Base-by-base conservation (phyloP, 1,284 basidiomycete genomes). In the Irpex sp. region DNA sequence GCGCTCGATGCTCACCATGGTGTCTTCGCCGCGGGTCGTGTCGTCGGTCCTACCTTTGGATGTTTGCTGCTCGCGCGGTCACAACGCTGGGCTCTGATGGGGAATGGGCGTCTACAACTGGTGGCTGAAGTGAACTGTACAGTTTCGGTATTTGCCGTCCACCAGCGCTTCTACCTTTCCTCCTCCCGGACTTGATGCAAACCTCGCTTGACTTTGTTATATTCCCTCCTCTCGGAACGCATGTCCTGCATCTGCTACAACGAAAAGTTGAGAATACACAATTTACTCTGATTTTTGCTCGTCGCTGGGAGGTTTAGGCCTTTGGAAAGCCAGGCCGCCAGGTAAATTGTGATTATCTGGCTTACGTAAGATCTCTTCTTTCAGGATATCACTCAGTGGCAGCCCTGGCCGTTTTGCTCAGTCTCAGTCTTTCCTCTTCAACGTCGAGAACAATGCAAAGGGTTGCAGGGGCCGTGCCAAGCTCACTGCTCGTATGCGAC, bases 1-100 rank as follows among this genome's bases (percentile, higher is more conserved):
- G 37, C 26, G 2, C 34, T 61, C 44, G 59, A 36, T 44, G 62
- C 67, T 64, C 61, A 68, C 67, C 67, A 68, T 68, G 63, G 66
- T 60, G 61, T 68, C 65, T 63, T 62, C 64, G 62, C 65, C 65
- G 65, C 57, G 59, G 63, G 66, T 67, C 64, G 51, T 68, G 64
- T 66, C 64, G 65, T 68, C 63, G 57, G 63, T 65, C 62, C 64
- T 65, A 63, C 61, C 64, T 63, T 65, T 59, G 54, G 62, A 57
- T 58, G 47, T 63, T 63, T 59, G 61, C 61, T 62, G 58, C 54
- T 56, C 54, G 54, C 54, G 31, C 15, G 17, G 31, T 34, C 52
- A 19, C 55, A 61, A 56, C 44, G 59, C 59, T 57, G 15, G 15
- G 9, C 48, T 49, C 51, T 47, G 59, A 44, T 58, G 44, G 40